A percentile compares a stretch with the other conserved stretches of the same genome.
phyloP scores from a whole-genome alignment of 371 early-diverging fungal genomes.

The Apophysomyces elegans region DNA sequence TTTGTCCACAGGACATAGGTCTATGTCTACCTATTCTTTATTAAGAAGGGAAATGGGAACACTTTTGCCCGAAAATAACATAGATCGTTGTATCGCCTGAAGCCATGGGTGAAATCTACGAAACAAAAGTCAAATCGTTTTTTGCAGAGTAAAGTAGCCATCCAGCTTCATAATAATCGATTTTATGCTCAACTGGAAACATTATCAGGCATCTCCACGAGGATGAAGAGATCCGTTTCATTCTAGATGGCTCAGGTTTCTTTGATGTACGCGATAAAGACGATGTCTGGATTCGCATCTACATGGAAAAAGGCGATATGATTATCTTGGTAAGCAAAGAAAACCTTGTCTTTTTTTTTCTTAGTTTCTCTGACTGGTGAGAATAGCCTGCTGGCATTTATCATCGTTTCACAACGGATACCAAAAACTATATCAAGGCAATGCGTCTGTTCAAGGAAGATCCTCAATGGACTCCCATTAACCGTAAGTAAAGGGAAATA shows the following conservation, averaged over 20 bases:
- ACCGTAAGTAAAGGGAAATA: constrained; percentile 59
- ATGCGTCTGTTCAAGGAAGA: constrained; percentile 95
- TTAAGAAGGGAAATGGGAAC: no score
- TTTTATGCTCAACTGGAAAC: no score
- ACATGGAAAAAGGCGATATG: constrained; percentile 78
- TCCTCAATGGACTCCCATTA: constrained; percentile 93
- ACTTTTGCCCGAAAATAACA: no score
- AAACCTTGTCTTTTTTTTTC: constrained; percentile 8
- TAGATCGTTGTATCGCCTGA: constrained; percentile 72
- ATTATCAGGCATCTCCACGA: constrained; percentile 85
- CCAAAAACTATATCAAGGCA: constrained; percentile 84
- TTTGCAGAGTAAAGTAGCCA: constrained; percentile 76
- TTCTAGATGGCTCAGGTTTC: constrained; percentile 89
- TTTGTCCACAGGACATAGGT: no score
- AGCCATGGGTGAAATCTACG: constrained; percentile 79
- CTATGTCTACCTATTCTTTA: no score
- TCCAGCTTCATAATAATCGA: not conserved
- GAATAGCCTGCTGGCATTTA: constrained; percentile 91
- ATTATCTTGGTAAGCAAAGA: constrained; percentile 73
- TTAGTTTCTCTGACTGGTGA: constrained; percentile 4
- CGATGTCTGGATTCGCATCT: constrained; percentile 92
- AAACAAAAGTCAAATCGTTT: constrained; percentile 90
- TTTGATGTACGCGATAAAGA: constrained; percentile 82
- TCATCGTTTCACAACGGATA: constrained; percentile 93
- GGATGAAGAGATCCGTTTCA: constrained; percentile 96